These are phyloP conservation scores for Closterium sp. DNA, from an alignment of 139 green algal species.

Conservation along the genomic window DNA sequence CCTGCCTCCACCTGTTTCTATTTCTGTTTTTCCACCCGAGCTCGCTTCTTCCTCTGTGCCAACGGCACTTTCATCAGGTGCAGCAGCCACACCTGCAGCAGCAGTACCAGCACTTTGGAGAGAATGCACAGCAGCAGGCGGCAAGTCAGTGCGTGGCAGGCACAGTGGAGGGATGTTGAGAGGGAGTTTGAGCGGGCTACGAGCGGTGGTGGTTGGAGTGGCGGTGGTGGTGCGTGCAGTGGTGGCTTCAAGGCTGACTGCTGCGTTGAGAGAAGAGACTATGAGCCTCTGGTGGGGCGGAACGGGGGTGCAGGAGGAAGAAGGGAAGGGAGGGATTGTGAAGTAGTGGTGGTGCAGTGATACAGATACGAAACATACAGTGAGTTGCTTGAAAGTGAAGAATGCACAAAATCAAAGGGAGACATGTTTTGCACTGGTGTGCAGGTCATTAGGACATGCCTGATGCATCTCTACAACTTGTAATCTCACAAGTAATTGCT, in stretches of 20 bases:
- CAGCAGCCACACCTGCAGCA: slow-evolving; percentile 64
- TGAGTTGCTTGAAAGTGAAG: no score
- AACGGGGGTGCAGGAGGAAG: neutral
- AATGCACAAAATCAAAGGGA: no score
- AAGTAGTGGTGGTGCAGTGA: slow-evolving; percentile 65
- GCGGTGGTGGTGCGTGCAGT: neutral
- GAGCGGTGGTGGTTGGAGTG: neutral
- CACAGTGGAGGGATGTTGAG: neutral
- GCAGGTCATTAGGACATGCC: no score
- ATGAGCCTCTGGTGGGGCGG: neutral
- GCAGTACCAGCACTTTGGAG: slow-evolving; percentile 70
- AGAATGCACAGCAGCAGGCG: neutral
- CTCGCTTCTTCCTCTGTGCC: slow-evolving; percentile 44
- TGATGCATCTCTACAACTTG: no score
- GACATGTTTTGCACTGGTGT: no score
- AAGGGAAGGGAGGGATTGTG: slow-evolving; percentile 64
- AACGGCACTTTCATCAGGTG: slow-evolving; percentile 59
- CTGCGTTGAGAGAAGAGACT: neutral
- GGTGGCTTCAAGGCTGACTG: neutral
- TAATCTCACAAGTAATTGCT: no score
- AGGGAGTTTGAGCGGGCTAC: neutral
- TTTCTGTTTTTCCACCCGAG: slow-evolving; percentile 60
- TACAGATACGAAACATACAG: slow-evolving; percentile 55
- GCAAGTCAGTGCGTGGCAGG: neutral
- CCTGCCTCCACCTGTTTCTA: slow-evolving; percentile 15